Base-by-base conservation (phyloP, 2,329 filamentous ascomycete genomes). In the Pestalotiopsis sp. region DNA sequence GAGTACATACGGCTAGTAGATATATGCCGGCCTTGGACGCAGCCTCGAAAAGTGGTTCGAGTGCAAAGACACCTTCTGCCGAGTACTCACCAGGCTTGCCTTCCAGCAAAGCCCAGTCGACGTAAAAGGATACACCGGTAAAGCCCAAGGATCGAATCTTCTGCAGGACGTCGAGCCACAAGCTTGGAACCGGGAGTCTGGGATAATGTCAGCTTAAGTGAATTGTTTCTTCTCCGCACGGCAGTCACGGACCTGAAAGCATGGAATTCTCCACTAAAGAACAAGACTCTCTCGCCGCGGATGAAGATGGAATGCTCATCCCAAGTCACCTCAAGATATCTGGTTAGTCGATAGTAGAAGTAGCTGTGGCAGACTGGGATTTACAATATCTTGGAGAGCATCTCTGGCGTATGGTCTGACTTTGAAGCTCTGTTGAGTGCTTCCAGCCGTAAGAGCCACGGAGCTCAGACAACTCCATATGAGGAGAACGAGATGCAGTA, bases 91-190 rank as follows among this genome's bases (percentile, higher is more conserved):
- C 93, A 0, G 84, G 89, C 69, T 92, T 90, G 2, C 91, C 92
- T 77, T 95, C 93, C 0, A 93, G 78, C 11, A 95, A 81, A 3
- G 90, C 91, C 93, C 92, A 95, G 73, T 94, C 87, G 13, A 90
- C 85, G 75, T 95, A 95, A 77, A 94, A 93, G 0, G 91, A 93
- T 1, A 94, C 91, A 62, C 88, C 87, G 74, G 92, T 95, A 80
- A 93, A 95, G 0, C 93, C 93, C 2, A 93, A 80, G 0, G 92
- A 90, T 78, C 92, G 94, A 79, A 95, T 89, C 79, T 96, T 96
- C 74, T 95, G 90, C 74, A 96, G 91, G 2, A 95, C 76, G 72
- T 95, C 93, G 6, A 92, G 83, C 82, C 90, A 85, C 1, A 85
- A 75, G 0, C 78, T 78, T 2, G 82, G 80, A 0, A 85, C 83